phyloP scores from a whole-genome alignment of 1,284 basidiomycete species.

The Ganoderma boninense region DNA sequence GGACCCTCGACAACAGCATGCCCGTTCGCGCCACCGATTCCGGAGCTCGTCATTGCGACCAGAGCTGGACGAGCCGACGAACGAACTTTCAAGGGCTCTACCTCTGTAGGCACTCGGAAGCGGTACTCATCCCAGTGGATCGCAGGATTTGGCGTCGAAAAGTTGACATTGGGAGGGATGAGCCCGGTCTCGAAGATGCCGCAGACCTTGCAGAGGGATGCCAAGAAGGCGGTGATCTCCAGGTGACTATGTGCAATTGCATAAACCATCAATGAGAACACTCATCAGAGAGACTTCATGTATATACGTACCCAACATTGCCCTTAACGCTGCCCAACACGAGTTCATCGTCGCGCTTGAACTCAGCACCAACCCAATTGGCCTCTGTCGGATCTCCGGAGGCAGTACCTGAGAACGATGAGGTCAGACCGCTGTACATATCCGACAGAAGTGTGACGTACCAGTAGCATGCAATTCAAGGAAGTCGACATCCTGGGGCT shows the following conservation, averaged over 20 bases:
- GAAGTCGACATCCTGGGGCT: slow-evolving; percentile 52
- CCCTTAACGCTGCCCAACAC: slow-evolving; percentile 55
- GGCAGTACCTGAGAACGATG: slow-evolving; percentile 43
- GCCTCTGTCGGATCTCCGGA: slow-evolving; percentile 58
- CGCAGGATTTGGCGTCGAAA: slow-evolving; percentile 45
- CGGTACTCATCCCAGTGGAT: slow-evolving; percentile 48
- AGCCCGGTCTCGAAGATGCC: slow-evolving; percentile 45
- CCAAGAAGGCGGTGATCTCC: slow-evolving; percentile 52
- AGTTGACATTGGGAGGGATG: slow-evolving; percentile 52
- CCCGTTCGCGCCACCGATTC: slow-evolving; percentile 54
- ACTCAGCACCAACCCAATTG: slow-evolving; percentile 53
- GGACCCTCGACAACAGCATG: slow-evolving; percentile 49
- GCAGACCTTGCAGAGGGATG: slow-evolving; percentile 52
- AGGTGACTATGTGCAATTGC: slow-evolving; percentile 42
- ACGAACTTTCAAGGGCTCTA: slow-evolving; percentile 32
- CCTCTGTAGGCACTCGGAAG: slow-evolving; percentile 37
- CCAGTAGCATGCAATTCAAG: slow-evolving; percentile 59
- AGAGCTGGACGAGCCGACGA: slow-evolving; percentile 35
- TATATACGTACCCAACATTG: slow-evolving; percentile 52
- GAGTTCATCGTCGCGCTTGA: slow-evolving; percentile 41
- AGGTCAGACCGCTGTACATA: background rate
- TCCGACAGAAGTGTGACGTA: slow-evolving; percentile 11
- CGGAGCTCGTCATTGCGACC: slow-evolving; percentile 51
- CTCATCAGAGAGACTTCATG: slow-evolving; percentile 35
- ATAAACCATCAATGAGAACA: background rate